These are phyloP conservation scores for Candida endomychidarum DNA, from an alignment of 805 yeast genomes.

Conservation along the genomic window DNA sequence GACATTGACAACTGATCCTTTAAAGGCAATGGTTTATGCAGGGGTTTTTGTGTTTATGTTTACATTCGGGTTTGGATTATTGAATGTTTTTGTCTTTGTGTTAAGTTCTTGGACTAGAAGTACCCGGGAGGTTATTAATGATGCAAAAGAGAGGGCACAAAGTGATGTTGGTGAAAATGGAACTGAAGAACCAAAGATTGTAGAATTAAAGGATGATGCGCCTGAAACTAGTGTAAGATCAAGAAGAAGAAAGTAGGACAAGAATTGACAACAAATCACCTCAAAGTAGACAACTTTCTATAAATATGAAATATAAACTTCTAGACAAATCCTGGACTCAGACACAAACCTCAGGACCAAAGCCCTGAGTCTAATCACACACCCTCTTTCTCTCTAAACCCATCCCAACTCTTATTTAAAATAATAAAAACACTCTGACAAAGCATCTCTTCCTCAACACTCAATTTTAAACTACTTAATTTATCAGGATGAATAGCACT, in stretches of 20 bases:
- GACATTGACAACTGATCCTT: slow-evolving; percentile 47
- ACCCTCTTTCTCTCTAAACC: slow-evolving; percentile 58
- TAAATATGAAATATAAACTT: too few relatives aligned
- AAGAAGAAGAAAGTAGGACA: slow-evolving; percentile 11
- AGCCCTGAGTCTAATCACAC: too few relatives aligned
- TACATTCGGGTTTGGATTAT: slow-evolving; percentile 43
- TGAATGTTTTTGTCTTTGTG: slow-evolving; percentile 36
- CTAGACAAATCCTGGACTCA: too few relatives aligned
- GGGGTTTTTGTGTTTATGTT: slow-evolving; percentile 40
- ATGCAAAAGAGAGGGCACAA: too few relatives aligned
- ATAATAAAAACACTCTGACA: slow-evolving; percentile 85
- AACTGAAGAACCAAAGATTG: slow-evolving; percentile 13
- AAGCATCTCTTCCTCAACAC: slow-evolving; percentile 72
- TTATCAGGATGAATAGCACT: slow-evolving; percentile 85
- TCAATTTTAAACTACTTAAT: slow-evolving; percentile 43
- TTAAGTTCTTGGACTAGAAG: slow-evolving; percentile 16
- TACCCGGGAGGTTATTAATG: slow-evolving; percentile 8
- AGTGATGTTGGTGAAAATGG: slow-evolving; percentile 2
- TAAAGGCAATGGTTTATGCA: slow-evolving; percentile 50
- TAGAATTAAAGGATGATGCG: slow-evolving; percentile 14
- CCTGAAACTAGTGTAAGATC: slow-evolving; percentile 3
- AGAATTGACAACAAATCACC: too few relatives aligned
- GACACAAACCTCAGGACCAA: too few relatives aligned
- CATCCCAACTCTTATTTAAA: slow-evolving; percentile 88
- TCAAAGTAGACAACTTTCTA: too few relatives aligned